Base-by-base conservation (phyloP, 129 eudicot genomes). In the Oenanthe sinensis region DNA sequence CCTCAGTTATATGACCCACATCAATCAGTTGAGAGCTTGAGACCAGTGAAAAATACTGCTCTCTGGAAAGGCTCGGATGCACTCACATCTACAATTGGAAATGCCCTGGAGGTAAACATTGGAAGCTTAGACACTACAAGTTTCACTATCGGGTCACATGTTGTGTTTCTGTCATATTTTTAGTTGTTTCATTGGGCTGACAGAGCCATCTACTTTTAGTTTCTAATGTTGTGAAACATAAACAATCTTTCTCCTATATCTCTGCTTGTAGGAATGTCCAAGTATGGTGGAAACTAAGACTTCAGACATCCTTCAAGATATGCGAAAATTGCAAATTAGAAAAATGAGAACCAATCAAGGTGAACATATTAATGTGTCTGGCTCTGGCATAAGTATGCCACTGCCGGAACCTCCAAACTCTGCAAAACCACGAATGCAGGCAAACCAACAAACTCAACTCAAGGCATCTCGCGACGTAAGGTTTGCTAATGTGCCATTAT, bases 401-500 rank as follows among this genome's bases (percentile, higher is more conserved):
- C 75, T 80, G 87, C 85, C 79, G 69, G 90, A 86, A 55, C 68
- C 82, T 78, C 52, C 39, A 79, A 82, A 76, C 52, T 44, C 90
- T 44, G 50, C 85, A 71, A 80, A 83, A 80, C 75, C 85, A 49
- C 85, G 81, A 28, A 79, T 60, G 60, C 91, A 78, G 39, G 69
- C 84, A 39, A 78, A 75, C 83, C 91, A 79, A 40, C 94, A 90
- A 83, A 90, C 82, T 75, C 91, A 87, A 85, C 86, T 95, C 84
- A 91, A 90, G 87, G 98, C 98, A 81, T 90, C 98, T 87, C 96
- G 98, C 83, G 96, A 95, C 82, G 98, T 95, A 91, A 91, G 93
- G 88, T 85, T 74, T 85, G 76, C 86, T 73, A 49, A 80, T 84
- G 80, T 84, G 76, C 77, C 62, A 72, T 85, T 75, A 75, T 81